Base-by-base conservation (phyloP, 768 basidiomycete genomes). In the Podaxis sp. region DNA sequence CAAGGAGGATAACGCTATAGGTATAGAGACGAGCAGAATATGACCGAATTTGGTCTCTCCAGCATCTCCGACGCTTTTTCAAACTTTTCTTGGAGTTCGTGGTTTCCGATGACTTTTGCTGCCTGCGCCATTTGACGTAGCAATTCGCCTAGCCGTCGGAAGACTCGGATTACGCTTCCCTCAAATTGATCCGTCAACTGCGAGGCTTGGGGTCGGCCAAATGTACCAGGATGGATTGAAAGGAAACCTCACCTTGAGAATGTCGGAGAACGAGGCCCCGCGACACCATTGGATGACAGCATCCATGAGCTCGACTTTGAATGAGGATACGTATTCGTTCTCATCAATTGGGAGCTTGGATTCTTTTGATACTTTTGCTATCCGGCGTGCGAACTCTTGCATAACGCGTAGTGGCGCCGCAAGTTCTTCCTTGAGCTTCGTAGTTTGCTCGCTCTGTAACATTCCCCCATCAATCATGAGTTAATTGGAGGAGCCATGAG, bases 291-390 rank as follows among this genome's bases (percentile, higher is more conserved):
- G 91, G 38, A 94, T 82, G 9, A 98, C 97, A 0, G 93, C 93
- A 66, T 98, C 97, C 95, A 98, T 99, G 55, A 99, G 86, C 70
- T 98, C 96, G 19, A 97, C 93, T 76, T 98, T 98, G 87, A 99
- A 99, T 11, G 91, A 94, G 57, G 88, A 82, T 1, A 99, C 93
- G 73, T 99, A 99, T 65, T 96, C 94, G 62, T 97, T 91, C 74
- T 98, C 96, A 58, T 91, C 87, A 51, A 98, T 73, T 0, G 89
- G 76, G 3, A 99, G 80, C 73, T 98, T 97, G 22, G 90, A 93
- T 75, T 99, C 97, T 66, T 91, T 91, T 3, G 94, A 94, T 4
- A 98, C 93, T 71, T 93, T 96, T n/a, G 97, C 97, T 70, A 99
- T 99, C 58, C 94, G 86, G 37, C 94, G 79, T 0, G 97, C 96